Conservation (phyloP, 768 basidiomycete genomes). For the Hemileccinum rubropunctum region DNA sequence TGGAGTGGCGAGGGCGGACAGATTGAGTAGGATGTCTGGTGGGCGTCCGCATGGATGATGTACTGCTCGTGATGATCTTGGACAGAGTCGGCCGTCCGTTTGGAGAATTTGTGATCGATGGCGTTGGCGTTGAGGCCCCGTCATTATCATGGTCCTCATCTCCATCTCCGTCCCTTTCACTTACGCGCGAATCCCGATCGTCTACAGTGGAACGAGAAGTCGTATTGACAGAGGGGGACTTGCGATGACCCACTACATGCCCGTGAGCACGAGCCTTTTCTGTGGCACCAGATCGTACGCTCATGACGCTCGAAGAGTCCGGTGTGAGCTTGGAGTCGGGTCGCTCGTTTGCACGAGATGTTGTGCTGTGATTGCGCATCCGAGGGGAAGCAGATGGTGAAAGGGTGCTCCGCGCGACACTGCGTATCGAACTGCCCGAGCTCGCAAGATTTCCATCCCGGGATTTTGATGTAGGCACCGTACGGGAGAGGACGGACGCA, state of each 20-base stretch:
- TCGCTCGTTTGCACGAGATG: conserved; percentile 33
- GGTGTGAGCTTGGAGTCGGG: conserved; percentile 78
- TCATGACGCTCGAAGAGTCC: conserved; percentile 29
- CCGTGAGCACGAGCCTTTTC: conserved; percentile 23
- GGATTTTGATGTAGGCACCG: conserved; percentile 22
- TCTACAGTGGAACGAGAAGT: conserved; percentile 6
- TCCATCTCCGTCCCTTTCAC: conserved; percentile 4
- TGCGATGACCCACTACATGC: conserved; percentile 18
- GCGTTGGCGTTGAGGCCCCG: conserved; percentile 14
- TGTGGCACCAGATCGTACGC: conserved; percentile 22
- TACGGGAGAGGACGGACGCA: conserved; percentile 39
- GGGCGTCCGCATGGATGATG: conserved; percentile 22
- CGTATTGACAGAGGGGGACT: conserved; percentile 19
- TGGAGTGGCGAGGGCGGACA: conserved; percentile 16
- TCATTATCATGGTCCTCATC: conserved; percentile 13
- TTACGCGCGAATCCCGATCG: background rate
- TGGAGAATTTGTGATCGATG: conserved; percentile 2
- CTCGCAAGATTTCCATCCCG: conserved; percentile 21
- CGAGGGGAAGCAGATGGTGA: conserved; percentile 15
- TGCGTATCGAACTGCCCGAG: conserved; percentile 43
- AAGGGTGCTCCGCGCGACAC: conserved; percentile 40
- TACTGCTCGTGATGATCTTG: conserved; percentile 26
- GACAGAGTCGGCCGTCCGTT: conserved; percentile 27
- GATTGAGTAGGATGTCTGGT: conserved; percentile 18
- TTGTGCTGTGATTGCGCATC: conserved; percentile 26